phyloP scores from a whole-genome alignment of 805 yeast species.

The Teunomyces cretensis region DNA sequence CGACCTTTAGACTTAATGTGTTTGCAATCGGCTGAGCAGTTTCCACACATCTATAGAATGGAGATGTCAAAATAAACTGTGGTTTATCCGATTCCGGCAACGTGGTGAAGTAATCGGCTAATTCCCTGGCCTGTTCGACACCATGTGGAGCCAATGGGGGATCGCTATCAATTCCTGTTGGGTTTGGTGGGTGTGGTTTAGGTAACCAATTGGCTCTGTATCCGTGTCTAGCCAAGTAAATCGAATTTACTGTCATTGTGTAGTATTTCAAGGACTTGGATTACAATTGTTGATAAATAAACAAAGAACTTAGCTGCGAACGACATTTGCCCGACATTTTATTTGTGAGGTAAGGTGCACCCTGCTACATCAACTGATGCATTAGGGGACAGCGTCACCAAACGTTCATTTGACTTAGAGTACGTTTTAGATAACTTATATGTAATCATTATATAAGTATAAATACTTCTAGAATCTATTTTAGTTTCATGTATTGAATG shows the following conservation, averaged over 20 bases:
- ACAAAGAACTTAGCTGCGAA: neutral
- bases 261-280: neutral
- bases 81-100: constrained; percentile 57
- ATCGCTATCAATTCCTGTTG: constrained; percentile 89
- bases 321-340: neutral
- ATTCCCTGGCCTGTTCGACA: constrained; percentile 78
- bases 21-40: constrained; percentile 73
- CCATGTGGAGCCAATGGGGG: constrained; percentile 89
- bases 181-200: constrained; percentile 73
- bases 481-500: constrained; percentile 1
- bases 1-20: constrained; percentile 55
- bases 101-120: constrained; percentile 55
- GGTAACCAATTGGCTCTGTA: constrained; percentile 82
- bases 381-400: too few species aligned
- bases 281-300: too few species aligned
- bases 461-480: neutral
- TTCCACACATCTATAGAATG: constrained; percentile 87
- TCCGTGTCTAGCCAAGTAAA: constrained; percentile 84
- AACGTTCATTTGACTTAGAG: neutral
- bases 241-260: constrained; percentile 47
- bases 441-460: neutral
- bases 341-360: neutral
- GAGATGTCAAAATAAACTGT: constrained; percentile 71
- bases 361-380: neutral
- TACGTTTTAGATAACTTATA: too few species aligned